Conservation (phyloP, 345 rosid genomes). For the Carallia brachiata region DNA sequence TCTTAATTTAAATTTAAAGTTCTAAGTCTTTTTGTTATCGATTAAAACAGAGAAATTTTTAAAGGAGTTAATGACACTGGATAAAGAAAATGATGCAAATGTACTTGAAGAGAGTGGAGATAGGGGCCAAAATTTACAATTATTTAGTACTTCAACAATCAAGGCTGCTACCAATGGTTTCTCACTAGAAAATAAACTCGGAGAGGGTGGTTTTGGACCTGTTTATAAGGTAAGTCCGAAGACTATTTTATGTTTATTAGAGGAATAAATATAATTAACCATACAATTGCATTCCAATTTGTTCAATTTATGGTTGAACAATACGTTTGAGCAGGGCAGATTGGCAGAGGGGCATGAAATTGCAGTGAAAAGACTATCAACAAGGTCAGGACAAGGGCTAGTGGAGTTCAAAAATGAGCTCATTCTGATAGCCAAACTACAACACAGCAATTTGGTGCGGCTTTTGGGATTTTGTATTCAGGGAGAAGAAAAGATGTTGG, state of each 20-base stretch:
- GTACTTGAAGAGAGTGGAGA: slow-evolving; percentile 12
- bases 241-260: too few relatives aligned
- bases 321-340: slow-evolving; percentile 4
- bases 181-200: slow-evolving; percentile 13
- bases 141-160: slow-evolving; percentile 3
- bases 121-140: background rate
- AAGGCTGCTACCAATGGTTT: slow-evolving; percentile 13
- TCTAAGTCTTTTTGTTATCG: background rate
- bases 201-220: slow-evolving; percentile 22
- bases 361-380: slow-evolving; percentile 25
- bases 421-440: slow-evolving; percentile 22
- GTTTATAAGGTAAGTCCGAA: slow-evolving; percentile 14
- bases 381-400: slow-evolving; percentile 25
- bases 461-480: slow-evolving; percentile 21
- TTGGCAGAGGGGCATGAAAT: slow-evolving; percentile 14
- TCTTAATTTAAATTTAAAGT: background rate
- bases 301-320: background rate
- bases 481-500: slow-evolving; percentile 23
- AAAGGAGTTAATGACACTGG: slow-evolving; percentile 14
- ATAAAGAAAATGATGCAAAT: background rate
- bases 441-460: slow-evolving; percentile 22
- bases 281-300: background rate
- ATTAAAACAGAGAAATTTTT: slow-evolving; percentile 4
- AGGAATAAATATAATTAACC: too few relatives aligned
- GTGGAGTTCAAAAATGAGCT: slow-evolving; percentile 31